Percentiles rank a stretch among this genome's conserved stretches.
phyloP scores from a whole-genome alignment of 352 stramenopile genomes.

The Globisporangium alternatum region DNA sequence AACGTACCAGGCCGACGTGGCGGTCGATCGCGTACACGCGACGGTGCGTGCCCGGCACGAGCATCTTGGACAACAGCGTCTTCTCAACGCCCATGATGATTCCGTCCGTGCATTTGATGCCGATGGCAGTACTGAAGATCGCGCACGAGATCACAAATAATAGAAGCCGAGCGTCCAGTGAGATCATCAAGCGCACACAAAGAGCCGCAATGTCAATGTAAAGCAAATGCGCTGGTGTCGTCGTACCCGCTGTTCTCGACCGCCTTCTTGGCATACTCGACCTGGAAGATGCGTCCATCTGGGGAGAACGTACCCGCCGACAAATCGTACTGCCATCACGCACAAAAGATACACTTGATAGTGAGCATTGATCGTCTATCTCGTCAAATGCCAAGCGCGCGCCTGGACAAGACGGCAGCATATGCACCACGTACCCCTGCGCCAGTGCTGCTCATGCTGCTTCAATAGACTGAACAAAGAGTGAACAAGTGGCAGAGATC shows the following conservation, averaged over 20 bases:
- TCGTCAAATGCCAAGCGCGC: not conserved
- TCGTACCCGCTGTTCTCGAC: slow-evolving; percentile 94
- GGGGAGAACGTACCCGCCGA: slow-evolving; percentile 94
- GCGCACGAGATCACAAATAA: not conserved
- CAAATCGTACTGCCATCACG: slow-evolving; percentile 67
- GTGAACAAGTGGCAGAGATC: not conserved
- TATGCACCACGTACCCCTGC: slow-evolving; percentile 42
- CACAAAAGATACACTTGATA: not conserved
- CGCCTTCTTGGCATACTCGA: slow-evolving; percentile 98
- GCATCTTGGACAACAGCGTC: slow-evolving; percentile 91
- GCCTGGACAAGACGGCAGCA: not conserved
- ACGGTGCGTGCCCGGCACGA: slow-evolving; percentile 88
- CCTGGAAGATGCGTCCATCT: slow-evolving; percentile 98
- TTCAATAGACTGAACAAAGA: not conserved
- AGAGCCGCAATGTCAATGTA: not conserved
- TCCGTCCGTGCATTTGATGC: slow-evolving; percentile 97
- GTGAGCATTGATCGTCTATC: not conserved
- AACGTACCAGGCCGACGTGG: slow-evolving; percentile 84
- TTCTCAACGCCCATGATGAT: slow-evolving; percentile 98
- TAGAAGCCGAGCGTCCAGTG: not conserved
- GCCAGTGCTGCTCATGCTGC: slow-evolving; percentile 80
- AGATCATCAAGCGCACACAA: not conserved
- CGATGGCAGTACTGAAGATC: slow-evolving; percentile 90
- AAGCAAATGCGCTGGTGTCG: not conserved
- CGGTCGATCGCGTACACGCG: slow-evolving; percentile 89